Percentiles rank a stretch among this genome's conserved stretches.
These are phyloP conservation scores for Globisporangium heterothallicum DNA, from an alignment of 352 stramenopile species.

Conservation along the genomic window DNA sequence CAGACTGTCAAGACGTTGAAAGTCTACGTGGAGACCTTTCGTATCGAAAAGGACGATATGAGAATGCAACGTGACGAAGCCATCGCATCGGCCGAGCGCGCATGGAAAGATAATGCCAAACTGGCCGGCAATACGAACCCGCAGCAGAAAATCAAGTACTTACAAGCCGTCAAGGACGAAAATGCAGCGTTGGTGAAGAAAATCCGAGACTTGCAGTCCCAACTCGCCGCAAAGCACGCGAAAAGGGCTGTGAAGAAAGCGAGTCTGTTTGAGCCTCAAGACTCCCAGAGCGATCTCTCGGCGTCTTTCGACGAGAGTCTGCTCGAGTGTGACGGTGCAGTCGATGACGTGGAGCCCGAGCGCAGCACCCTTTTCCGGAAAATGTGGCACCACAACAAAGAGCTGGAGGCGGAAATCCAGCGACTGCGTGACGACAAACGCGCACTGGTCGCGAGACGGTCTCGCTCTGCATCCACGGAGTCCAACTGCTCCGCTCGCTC, in stretches of 20 bases:
- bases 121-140: slow-evolving; percentile 57
- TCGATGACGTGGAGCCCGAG: slow-evolving; percentile 23
- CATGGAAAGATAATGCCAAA: slow-evolving; percentile 50
- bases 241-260: slow-evolving; percentile 6
- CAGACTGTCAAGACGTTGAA: slow-evolving; percentile 54
- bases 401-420: slow-evolving; percentile 42
- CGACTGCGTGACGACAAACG: slow-evolving; percentile 34
- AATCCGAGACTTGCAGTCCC: slow-evolving; percentile 53
- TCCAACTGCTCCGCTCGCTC: neutral
- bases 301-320: slow-evolving; percentile 18
- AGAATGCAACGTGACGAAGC: slow-evolving; percentile 53
- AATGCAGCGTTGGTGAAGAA: slow-evolving; percentile 43
- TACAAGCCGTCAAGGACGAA: slow-evolving; percentile 65
- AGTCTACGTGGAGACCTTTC: slow-evolving; percentile 55
- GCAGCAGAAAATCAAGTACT: slow-evolving; percentile 71
- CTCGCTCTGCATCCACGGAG: neutral
- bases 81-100: slow-evolving; percentile 39
- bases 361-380: slow-evolving; percentile 39
- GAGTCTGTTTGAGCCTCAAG: slow-evolving; percentile 3
- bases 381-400: slow-evolving; percentile 43
- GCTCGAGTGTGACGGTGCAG: slow-evolving; percentile 16
- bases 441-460: slow-evolving; percentile 2
- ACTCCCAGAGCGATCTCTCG: slow-evolving; percentile 13
- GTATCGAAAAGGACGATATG: slow-evolving; percentile 44
- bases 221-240: slow-evolving; percentile 21